Conservation (phyloP, 306 rosid species). For the Cucurbita pepo region DNA sequence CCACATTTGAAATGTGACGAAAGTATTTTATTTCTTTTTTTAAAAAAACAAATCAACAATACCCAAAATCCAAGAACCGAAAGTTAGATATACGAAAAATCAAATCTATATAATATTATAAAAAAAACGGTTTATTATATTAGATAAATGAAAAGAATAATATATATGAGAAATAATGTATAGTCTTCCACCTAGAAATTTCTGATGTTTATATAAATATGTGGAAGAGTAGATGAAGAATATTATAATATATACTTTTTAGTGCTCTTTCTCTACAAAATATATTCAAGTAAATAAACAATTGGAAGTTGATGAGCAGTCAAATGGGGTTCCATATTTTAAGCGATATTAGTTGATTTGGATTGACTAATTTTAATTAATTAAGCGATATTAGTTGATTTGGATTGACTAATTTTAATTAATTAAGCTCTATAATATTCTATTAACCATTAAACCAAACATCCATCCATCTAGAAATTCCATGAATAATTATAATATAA, state of each 20-base stretch:
- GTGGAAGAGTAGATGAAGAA: not conserved
- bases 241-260: not conserved
- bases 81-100: not conserved
- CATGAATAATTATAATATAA: not conserved
- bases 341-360: slow-evolving; percentile 4
- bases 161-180: no score
- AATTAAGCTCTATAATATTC: not conserved
- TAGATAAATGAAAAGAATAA: no score
- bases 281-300: not conserved
- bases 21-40: not conserved
- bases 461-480: no score
- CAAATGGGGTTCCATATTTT: not conserved
- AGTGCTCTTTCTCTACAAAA: not conserved
- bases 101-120: not conserved
- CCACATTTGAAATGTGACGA: not conserved
- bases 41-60: not conserved
- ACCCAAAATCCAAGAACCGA: not conserved
- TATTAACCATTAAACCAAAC: not conserved
- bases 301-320: not conserved
- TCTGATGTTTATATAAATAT: not conserved
- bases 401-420: slow-evolving; percentile 4
- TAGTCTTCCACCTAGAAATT: not conserved
- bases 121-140: no score
- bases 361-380: slow-evolving; percentile 3
- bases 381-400: not conserved